Conservation (phyloP, 495 filamentous ascomycete genomes). For the Neurospora intermedia region DNA sequence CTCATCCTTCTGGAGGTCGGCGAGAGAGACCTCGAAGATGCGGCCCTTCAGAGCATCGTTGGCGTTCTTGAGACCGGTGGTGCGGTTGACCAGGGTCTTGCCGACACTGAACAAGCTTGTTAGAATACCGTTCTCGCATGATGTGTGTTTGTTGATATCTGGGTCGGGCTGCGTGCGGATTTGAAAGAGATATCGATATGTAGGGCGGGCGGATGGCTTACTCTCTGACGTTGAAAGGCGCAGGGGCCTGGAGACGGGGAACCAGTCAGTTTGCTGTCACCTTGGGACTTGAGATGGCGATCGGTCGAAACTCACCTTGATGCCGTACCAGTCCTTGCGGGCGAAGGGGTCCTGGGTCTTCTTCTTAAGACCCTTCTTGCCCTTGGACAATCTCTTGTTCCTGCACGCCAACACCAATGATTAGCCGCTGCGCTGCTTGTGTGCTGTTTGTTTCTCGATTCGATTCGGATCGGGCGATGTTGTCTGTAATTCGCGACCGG, state of each 20-base stretch:
- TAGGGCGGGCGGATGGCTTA: constrained; percentile 43
- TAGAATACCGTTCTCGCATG: constrained; percentile 17
- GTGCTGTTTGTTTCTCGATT: constrained; percentile 1
- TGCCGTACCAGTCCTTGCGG: constrained; percentile 96
- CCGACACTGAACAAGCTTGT: constrained; percentile 62
- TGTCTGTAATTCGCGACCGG: constrained; percentile 4
- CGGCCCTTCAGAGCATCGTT: constrained; percentile 98
- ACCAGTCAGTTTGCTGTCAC: constrained; percentile 9
- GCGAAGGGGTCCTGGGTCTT: constrained; percentile 92
- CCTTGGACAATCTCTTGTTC: constrained; percentile 99
- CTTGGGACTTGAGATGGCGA: not conserved
- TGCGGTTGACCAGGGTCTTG: constrained; percentile 98
- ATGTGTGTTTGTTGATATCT: not conserved
- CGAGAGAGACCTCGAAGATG: constrained; percentile 97
- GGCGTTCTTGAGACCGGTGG: constrained; percentile 98
- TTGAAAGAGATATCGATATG: not conserved
- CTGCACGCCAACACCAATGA: constrained; percentile 44
- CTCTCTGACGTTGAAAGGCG: constrained; percentile 92
- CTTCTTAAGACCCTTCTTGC: constrained; percentile 99
- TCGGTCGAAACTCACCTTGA: constrained; percentile 58
- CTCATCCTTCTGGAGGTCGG: constrained; percentile 98
- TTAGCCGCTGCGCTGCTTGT: constrained; percentile 27
- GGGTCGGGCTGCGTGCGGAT: not conserved
- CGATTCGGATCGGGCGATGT: constrained; percentile 1
- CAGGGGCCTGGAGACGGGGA: constrained; percentile 58